Percentiles rank a stretch among this genome's conserved stretches.
These are phyloP conservation scores for Fusarium sp. DNA, from an alignment of 2,329 filamentous ascomycete genomes.

Conservation along the genomic window DNA sequence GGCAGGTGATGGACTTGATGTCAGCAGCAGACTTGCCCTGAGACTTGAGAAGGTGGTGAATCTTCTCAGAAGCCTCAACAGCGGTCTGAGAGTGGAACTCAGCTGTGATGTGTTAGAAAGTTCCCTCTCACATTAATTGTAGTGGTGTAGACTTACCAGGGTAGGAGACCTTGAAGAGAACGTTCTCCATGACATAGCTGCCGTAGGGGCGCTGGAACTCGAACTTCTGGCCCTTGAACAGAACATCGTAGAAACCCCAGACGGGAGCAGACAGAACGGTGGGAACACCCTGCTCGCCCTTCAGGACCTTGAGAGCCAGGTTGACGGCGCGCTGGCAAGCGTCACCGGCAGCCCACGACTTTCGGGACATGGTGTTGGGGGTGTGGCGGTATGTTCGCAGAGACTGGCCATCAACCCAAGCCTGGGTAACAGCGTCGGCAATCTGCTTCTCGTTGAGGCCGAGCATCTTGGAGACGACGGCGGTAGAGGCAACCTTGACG, in stretches of 20 bases:
- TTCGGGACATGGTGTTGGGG: slow-evolving; percentile 99
- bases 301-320: slow-evolving; percentile 89
- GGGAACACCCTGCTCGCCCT: slow-evolving; percentile 90
- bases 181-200: slow-evolving; percentile 99
- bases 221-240: slow-evolving; percentile 96
- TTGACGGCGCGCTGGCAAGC: slow-evolving; percentile 96
- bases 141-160: slow-evolving; percentile 72
- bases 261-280: slow-evolving; percentile 92
- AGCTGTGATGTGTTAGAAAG: slow-evolving; percentile 60
- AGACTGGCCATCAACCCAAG: slow-evolving; percentile 96
- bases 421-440: slow-evolving; percentile 94
- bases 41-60: slow-evolving; percentile 84
- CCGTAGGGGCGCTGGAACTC: slow-evolving; percentile 96
- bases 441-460: slow-evolving; percentile 91
- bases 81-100: slow-evolving; percentile 99
- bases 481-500: slow-evolving; percentile 96
- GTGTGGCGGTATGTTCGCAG: slow-evolving; percentile 97
- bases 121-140: neutral
- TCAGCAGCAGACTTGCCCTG: slow-evolving; percentile 93
- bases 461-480: slow-evolving; percentile 95
- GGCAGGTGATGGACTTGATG: slow-evolving; percentile 92
- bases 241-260: slow-evolving; percentile 99
- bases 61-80: slow-evolving; percentile 91
- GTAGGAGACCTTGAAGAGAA: slow-evolving; percentile 99
- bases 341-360: slow-evolving; percentile 98